Evolutionary conservation across 2,329 filamentous ascomycete genomes (phyloP).

Genomic region (Aspergillus latus): DNA sequence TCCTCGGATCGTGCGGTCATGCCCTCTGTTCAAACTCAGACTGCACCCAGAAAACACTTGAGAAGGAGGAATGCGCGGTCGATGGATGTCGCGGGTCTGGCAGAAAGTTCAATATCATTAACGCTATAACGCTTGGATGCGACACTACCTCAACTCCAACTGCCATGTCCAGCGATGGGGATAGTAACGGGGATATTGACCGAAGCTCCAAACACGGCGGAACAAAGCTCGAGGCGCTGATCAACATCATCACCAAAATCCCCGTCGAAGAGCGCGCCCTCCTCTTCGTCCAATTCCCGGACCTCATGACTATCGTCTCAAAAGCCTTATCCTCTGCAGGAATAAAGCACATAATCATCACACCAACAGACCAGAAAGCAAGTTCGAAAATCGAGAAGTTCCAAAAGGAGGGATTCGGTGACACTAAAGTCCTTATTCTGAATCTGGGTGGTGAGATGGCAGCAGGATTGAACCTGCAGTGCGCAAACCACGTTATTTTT

Average conservation of each 20-base stretch:
- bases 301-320: slow-evolving; percentile 43
- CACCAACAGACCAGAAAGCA: slow-evolving; percentile 29
- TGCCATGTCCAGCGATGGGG: background rate
- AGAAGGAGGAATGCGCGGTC: slow-evolving; percentile 40
- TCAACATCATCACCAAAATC: slow-evolving; percentile 45
- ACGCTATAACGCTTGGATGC: slow-evolving; percentile 36
- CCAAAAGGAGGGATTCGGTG: slow-evolving; percentile 36
- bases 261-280: slow-evolving; percentile 51
- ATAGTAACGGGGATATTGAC: slow-evolving; percentile 25
- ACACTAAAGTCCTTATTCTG: slow-evolving; percentile 56
- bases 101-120: slow-evolving; percentile 43
- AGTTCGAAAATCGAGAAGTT: slow-evolving; percentile 43
- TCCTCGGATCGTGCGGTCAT: slow-evolving; percentile 56
- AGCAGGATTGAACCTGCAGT: slow-evolving; percentile 63
- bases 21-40: slow-evolving; percentile 45
- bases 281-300: slow-evolving; percentile 56
- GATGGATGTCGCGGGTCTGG: slow-evolving; percentile 43
- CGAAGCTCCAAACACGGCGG: slow-evolving; percentile 35
- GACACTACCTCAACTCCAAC: slow-evolving; percentile 6
- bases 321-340: slow-evolving; percentile 28
- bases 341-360: slow-evolving; percentile 40
- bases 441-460: slow-evolving; percentile 58
- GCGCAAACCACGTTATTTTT: slow-evolving; percentile 66
- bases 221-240: slow-evolving; percentile 50
- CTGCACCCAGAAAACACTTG: slow-evolving; percentile 34